Conservation (phyloP, 148 eudicot species). For the Vaccinium myrtillus region DNA sequence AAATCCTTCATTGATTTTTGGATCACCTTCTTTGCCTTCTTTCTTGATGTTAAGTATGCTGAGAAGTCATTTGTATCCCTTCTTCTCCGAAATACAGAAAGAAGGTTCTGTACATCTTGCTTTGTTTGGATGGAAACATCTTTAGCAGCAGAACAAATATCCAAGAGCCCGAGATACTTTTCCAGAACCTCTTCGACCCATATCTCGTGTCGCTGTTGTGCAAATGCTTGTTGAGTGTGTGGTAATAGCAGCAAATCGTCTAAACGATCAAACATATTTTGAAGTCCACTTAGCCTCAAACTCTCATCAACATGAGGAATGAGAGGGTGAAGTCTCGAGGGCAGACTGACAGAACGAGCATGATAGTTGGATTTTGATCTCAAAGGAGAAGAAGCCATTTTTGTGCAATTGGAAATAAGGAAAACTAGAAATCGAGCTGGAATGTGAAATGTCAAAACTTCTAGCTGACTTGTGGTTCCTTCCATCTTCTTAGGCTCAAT, state of each 20-base stretch:
- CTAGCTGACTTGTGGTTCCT: background rate
- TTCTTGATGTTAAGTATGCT: background rate
- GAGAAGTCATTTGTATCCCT: background rate
- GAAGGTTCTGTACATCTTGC: slow-evolving; percentile 7
- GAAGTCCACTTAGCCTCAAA: slow-evolving; percentile 27
- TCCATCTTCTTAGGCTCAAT: background rate
- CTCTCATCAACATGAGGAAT: slow-evolving; percentile 30
- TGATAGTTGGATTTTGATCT: slow-evolving; percentile 22
- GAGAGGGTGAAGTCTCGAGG: slow-evolving; percentile 24
- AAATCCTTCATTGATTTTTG: background rate
- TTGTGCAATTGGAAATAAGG: background rate
- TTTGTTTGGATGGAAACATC: slow-evolving; percentile 23
- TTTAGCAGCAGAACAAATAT: slow-evolving; percentile 16
- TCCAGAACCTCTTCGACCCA: slow-evolving; percentile 30
- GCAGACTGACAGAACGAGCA: slow-evolving; percentile 36
- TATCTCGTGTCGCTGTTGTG: slow-evolving; percentile 17
- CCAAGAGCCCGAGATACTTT: slow-evolving; percentile 23
- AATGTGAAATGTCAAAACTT: background rate
- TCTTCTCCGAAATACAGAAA: background rate
- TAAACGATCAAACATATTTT: slow-evolving; percentile 21
- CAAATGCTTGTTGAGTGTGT: slow-evolving; percentile 23
- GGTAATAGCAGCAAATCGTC: slow-evolving; percentile 39
- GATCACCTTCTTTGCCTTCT: slow-evolving; percentile 11
- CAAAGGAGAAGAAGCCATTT: slow-evolving; percentile 18
- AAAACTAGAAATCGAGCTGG: background rate